These are phyloP conservation scores for Tetrahymena elliotti DNA, from an alignment of 73 alveolate genomes.

Conservation along the genomic window DNA sequence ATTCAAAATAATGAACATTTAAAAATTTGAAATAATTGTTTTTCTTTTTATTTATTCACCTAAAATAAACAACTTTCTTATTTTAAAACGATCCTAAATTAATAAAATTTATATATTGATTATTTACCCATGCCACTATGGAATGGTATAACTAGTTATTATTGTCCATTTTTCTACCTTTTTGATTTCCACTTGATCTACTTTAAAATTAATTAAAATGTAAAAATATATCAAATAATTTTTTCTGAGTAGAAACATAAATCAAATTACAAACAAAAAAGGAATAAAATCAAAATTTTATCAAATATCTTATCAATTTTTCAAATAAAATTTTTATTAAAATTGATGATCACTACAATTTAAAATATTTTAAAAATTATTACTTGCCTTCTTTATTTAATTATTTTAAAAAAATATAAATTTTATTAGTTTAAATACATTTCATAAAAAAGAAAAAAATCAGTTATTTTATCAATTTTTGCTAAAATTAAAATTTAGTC, in stretches of 20 bases:
- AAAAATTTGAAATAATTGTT: background rate
- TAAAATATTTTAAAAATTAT: no score
- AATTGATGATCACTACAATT: no score
- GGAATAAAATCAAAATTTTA: background rate
- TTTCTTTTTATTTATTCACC: background rate
- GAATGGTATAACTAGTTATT: background rate
- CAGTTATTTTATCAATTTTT: no score
- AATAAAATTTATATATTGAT: no score
- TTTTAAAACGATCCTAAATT: background rate
- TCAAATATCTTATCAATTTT: background rate
- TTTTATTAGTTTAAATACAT: no score
- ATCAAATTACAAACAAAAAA: background rate
- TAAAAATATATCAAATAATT: background rate
- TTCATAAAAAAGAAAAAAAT: no score
- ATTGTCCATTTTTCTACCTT: background rate
- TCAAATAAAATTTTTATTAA: no score
- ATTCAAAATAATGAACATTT: background rate
- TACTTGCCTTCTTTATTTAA: no score
- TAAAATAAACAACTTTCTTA: background rate
- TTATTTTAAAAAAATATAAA: no score
- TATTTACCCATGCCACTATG: background rate
- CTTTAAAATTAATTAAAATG: background rate
- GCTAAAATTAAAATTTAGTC: no score
- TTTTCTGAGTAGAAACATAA: background rate
- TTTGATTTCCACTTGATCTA: background rate